Conservation (phyloP, 2,329 filamentous ascomycete genomes). For the Penicillium corylophilum region DNA sequence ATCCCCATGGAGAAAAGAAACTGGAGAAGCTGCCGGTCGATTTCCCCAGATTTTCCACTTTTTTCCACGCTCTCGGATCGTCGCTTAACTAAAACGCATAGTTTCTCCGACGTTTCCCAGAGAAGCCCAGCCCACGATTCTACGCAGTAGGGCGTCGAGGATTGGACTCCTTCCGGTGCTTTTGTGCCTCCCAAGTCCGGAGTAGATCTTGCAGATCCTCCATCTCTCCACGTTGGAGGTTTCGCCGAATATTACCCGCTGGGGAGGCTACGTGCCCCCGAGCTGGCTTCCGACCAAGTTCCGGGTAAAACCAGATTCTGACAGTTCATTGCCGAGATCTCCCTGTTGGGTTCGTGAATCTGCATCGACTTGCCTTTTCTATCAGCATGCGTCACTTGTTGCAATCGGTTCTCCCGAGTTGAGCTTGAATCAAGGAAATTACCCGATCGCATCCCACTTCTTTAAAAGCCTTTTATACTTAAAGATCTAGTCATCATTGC, state of each 20-base stretch:
- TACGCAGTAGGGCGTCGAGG: not conserved
- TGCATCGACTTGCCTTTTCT: not conserved
- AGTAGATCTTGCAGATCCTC: not conserved
- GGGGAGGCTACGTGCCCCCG: conserved; percentile 6
- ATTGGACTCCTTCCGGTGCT: not conserved
- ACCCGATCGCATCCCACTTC: not conserved
- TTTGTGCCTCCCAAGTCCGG: not conserved
- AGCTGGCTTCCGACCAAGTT: conserved; percentile 15
- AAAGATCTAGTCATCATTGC: not conserved
- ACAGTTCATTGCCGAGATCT: not conserved
- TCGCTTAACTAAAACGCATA: conserved; percentile 1
- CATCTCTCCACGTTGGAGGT: conserved; percentile 2
- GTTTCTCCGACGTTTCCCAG: conserved; percentile 22
- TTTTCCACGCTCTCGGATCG: not conserved
- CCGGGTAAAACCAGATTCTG: conserved; percentile 6
- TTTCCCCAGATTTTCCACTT: conserved; percentile 6
- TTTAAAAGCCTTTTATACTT: not conserved
- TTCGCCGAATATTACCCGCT: conserved; percentile 25
- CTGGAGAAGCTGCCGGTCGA: not conserved
- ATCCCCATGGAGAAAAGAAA: conserved; percentile 16
- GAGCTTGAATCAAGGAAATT: not conserved
- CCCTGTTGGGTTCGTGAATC: not conserved
- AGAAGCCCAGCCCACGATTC: not conserved
- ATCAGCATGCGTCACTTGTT: not conserved
- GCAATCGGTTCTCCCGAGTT: conserved; percentile 3